These are phyloP conservation scores for Cylindrotheca closterium DNA, from an alignment of 108 stramenopile species.

Conservation along the genomic window DNA sequence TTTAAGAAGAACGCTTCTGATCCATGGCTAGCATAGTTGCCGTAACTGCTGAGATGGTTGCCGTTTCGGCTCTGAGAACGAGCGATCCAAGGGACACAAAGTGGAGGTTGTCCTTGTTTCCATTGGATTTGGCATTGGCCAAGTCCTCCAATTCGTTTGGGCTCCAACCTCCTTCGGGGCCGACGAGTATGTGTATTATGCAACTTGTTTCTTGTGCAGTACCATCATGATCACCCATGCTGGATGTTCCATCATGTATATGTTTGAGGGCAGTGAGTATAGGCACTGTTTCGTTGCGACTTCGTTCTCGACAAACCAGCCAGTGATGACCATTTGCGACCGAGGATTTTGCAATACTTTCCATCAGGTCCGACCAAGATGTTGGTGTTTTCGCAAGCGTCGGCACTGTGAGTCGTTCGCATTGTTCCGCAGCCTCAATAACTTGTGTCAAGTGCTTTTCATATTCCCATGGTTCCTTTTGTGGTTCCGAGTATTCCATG, in stretches of 20 bases:
- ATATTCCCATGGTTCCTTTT: constrained; percentile 12
- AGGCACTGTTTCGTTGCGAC: constrained; percentile 31
- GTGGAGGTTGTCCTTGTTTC: constrained; percentile 16
- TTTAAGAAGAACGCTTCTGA: too few species aligned
- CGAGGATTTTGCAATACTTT: constrained; percentile 1
- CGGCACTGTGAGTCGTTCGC: constrained; percentile 75
- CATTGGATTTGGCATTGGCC: constrained; percentile 1
- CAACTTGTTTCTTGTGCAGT: not conserved
- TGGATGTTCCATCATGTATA: not conserved
- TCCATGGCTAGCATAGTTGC: constrained; percentile 16
- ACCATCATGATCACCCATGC: too few species aligned
- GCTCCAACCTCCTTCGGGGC: constrained; percentile 89
- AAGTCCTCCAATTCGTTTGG: constrained; percentile 45
- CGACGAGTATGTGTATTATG: constrained; percentile 66
- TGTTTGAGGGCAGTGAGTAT: constrained; percentile 44
- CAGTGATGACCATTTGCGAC: constrained; percentile 5
- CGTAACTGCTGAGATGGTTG: constrained; percentile 60
- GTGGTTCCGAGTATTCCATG: constrained; percentile 27
- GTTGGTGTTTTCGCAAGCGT: not conserved
- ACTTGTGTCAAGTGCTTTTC: constrained; percentile 50
- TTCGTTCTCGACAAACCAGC: constrained; percentile 71
- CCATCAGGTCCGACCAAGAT: constrained; percentile 3
- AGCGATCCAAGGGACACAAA: constrained; percentile 69
- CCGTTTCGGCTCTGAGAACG: constrained; percentile 80
- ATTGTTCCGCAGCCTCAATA: constrained; percentile 83